A percentile compares a stretch with the other conserved stretches of the same genome.
These are phyloP conservation scores for Leccinellum luteum DNA, from an alignment of 768 basidiomycete species.

Conservation along the genomic window DNA sequence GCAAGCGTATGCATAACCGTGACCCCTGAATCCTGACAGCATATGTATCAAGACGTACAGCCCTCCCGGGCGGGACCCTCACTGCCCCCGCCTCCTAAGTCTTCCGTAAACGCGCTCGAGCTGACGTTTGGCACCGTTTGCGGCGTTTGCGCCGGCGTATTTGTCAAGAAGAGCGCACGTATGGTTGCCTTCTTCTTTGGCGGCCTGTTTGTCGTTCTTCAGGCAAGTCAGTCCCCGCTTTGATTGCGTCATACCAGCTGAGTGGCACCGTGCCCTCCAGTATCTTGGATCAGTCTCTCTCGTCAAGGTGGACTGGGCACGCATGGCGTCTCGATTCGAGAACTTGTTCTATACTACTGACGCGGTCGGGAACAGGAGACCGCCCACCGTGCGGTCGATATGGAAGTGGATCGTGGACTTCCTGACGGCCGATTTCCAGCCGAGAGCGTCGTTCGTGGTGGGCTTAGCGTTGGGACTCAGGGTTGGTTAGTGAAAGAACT, in stretches of 20 bases:
- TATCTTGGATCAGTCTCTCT: slow-evolving; percentile 75
- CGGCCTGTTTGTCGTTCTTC: slow-evolving; percentile 85
- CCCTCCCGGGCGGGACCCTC: slow-evolving; percentile 9
- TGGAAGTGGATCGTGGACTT: slow-evolving; percentile 76
- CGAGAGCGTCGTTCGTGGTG: slow-evolving; percentile 82
- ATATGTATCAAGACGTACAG: slow-evolving; percentile 7
- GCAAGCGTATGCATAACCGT: background rate
- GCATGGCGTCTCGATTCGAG: slow-evolving; percentile 65
- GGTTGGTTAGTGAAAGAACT: slow-evolving; percentile 56
- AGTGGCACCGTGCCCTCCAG: slow-evolving; percentile 46
- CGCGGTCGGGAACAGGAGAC: slow-evolving; percentile 46
- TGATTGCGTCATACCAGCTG: background rate
- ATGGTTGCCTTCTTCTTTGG: slow-evolving; percentile 83
- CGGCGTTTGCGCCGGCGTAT: slow-evolving; percentile 88
- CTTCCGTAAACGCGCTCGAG: slow-evolving; percentile 77
- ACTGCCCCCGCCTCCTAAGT: slow-evolving; percentile 52
- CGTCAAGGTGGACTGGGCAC: slow-evolving; percentile 80
- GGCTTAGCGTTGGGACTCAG: slow-evolving; percentile 81
- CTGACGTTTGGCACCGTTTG: slow-evolving; percentile 86
- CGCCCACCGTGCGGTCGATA: slow-evolving; percentile 63
- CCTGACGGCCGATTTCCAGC: slow-evolving; percentile 90
- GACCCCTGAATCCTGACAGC: slow-evolving; percentile 3
- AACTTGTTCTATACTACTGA: slow-evolving; percentile 66
- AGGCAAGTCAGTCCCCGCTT: slow-evolving; percentile 48
- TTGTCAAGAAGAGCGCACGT: slow-evolving; percentile 93